Conservation (phyloP, 495 filamentous ascomycete genomes). For the Recurvomyces mirabilis region DNA sequence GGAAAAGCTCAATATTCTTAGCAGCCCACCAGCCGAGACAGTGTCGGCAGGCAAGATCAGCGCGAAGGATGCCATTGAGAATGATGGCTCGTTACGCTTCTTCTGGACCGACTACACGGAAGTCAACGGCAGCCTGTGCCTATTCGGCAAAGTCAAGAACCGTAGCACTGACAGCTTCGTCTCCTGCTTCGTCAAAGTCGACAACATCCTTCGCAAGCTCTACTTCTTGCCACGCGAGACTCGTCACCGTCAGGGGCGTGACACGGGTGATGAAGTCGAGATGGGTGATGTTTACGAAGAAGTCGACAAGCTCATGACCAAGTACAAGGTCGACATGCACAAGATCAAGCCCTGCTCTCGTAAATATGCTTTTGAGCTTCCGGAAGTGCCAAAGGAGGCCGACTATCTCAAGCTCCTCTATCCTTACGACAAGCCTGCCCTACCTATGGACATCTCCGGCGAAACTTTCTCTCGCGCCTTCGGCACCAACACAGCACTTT, state of each 20-base stretch:
- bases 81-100: slow-evolving; percentile 82
- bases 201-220: slow-evolving; percentile 86
- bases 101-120: slow-evolving; percentile 98
- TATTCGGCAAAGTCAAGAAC: slow-evolving; percentile 94
- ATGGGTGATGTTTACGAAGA: slow-evolving; percentile 88
- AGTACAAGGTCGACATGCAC: slow-evolving; percentile 69
- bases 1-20: slow-evolving; percentile 73
- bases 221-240: slow-evolving; percentile 81
- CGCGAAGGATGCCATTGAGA: slow-evolving; percentile 69
- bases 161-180: slow-evolving; percentile 67
- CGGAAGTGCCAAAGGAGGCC: slow-evolving; percentile 72
- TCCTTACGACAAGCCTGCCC: slow-evolving; percentile 65
- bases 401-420: slow-evolving; percentile 92
- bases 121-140: slow-evolving; percentile 77
- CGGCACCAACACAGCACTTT: slow-evolving; percentile 83
- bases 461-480: slow-evolving; percentile 94
- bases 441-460: slow-evolving; percentile 60
- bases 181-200: slow-evolving; percentile 91
- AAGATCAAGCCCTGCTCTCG: slow-evolving; percentile 84
- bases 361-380: slow-evolving; percentile 92
- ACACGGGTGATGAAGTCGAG: slow-evolving; percentile 68
- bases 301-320: slow-evolving; percentile 74
- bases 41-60: slow-evolving; percentile 64
- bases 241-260: slow-evolving; percentile 49
- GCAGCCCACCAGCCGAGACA: slow-evolving; percentile 53